Base-by-base conservation (phyloP, 345 rosid species). In the Mangifera indica region DNA sequence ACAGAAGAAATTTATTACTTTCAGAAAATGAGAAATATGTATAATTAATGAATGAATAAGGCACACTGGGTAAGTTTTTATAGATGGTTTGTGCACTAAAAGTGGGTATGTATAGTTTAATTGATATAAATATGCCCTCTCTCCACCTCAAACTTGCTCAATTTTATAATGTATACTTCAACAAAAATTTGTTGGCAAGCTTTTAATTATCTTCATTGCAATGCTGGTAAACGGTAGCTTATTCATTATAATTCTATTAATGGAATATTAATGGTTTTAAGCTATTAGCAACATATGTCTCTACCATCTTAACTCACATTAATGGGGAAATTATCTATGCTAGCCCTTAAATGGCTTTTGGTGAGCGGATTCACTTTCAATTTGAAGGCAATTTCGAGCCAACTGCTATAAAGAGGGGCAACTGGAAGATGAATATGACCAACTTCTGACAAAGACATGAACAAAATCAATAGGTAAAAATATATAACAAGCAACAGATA, bases 241-340 rank as follows among this genome's bases (percentile, higher is more conserved):
- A 24, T 14, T 44, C 11, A 11, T 44, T 63, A 26, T 12, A 0
- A 63, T 21, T 3, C 68, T 11, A 24, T 46, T 64, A 46, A 14
- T 46, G 12, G 54, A 5, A 4, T 46, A 10, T 13, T 5, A 32
- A 44, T 13, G 25, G n/a, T n/a, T n/a, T n/a, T n/a, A 48, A 45
- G 17, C 45, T 44, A 52, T 18, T 13, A 67, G 25, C 49, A 34
- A 18, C 5, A 37, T 37, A 18, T 34, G 1, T 68, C 61, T 37
- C 71, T 21, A 56, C 74, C 67, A 7, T 20, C 58, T 61, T 49
- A 71, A 69, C 3, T 17, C 37, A 21, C 58, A 71, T 71, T 71
- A 59, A 60, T 25, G 18, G 10, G n/a, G 20, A 1, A 15, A 14
- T 12, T 55, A 32, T 66, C 40, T 1, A 37, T 6, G 40, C 40